phyloP scores from a whole-genome alignment of 768 basidiomycete genomes.

The Trametes cinnabarina region DNA sequence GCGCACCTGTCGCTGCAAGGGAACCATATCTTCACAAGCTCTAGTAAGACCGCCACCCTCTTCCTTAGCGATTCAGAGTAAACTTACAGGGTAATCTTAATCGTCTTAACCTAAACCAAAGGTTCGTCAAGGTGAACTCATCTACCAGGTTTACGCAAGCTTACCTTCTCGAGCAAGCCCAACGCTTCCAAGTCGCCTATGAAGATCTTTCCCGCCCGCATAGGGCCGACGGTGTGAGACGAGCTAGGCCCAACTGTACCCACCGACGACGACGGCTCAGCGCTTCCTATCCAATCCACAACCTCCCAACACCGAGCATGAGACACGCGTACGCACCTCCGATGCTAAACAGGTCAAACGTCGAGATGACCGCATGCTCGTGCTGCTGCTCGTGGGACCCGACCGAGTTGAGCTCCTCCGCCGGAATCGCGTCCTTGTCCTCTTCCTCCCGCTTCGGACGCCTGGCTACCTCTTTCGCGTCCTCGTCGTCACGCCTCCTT shows the following conservation, averaged over 20 bases:
- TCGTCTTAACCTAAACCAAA: conserved; percentile 54
- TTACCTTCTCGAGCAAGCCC: conserved; percentile 64
- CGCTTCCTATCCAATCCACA: not conserved
- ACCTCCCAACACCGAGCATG: not conserved
- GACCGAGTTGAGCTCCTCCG: conserved; percentile 14
- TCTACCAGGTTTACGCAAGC: not conserved
- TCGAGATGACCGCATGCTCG: conserved; percentile 89
- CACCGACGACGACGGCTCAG: not conserved
- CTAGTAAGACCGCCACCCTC: not conserved
- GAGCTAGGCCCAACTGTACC: conserved; percentile 58
- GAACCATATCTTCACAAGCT: conserved; percentile 70
- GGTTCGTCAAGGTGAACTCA: not conserved
- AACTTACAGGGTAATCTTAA: conserved; percentile 83
- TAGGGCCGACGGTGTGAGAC: conserved; percentile 75
- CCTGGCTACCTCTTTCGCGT: not conserved
- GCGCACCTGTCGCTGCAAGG: conserved; percentile 82
- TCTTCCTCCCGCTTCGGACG: conserved; percentile 3
- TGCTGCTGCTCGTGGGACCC: conserved; percentile 21
- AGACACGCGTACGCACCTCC: conserved; percentile 54
- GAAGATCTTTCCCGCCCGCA: conserved; percentile 91
- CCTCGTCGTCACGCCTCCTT: not conserved
- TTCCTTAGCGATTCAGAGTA: not conserved
- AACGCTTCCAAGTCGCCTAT: conserved; percentile 71
- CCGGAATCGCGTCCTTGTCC: conserved; percentile 17
- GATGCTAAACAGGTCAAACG: conserved; percentile 91